Conservation (phyloP, 2,329 filamentous ascomycete genomes). For the Phaeoacremonium minimum region DNA sequence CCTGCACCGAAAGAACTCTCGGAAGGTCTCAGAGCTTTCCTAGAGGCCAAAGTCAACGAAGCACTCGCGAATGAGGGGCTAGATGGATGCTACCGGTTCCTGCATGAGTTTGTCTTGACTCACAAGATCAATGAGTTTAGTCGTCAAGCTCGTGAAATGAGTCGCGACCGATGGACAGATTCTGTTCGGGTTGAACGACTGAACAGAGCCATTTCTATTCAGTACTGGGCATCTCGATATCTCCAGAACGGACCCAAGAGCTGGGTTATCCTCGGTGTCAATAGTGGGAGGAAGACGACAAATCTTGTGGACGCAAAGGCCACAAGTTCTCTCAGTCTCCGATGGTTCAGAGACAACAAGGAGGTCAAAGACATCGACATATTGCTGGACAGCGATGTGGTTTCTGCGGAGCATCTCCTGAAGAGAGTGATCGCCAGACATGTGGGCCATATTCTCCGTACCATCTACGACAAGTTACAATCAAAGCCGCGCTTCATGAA, state of each 20-base stretch:
- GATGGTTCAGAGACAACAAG: constrained; percentile 83
- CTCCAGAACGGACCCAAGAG: constrained; percentile 62
- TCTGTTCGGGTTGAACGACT: constrained; percentile 73
- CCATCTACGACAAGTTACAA: constrained; percentile 58
- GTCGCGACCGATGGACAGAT: constrained; percentile 70
- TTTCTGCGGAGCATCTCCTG: constrained; percentile 73
- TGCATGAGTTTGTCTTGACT: constrained; percentile 85
- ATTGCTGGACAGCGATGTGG: constrained; percentile 56
- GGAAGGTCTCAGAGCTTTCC: constrained; percentile 56
- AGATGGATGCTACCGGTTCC: constrained; percentile 74
- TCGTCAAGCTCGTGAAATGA: constrained; percentile 70
- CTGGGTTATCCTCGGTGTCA: constrained; percentile 85
- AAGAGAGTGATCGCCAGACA: constrained; percentile 73
- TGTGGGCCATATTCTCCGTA: constrained; percentile 65
- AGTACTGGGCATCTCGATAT: constrained; percentile 78
- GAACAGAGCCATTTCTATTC: constrained; percentile 77
- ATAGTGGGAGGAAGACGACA: constrained; percentile 53
- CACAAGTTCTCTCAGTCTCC: constrained; percentile 54
- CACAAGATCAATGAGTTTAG: constrained; percentile 83
- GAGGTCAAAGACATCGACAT: constrained; percentile 69
- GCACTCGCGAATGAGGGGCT: constrained; percentile 68
- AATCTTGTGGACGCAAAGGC: constrained; percentile 32
- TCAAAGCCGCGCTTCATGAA: constrained; percentile 57
- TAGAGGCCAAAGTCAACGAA: constrained; percentile 71
- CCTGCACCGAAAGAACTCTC: constrained; percentile 62